phyloP scores from a whole-genome alignment of 768 basidiomycete species.

The Mycena albidolilacea region DNA sequence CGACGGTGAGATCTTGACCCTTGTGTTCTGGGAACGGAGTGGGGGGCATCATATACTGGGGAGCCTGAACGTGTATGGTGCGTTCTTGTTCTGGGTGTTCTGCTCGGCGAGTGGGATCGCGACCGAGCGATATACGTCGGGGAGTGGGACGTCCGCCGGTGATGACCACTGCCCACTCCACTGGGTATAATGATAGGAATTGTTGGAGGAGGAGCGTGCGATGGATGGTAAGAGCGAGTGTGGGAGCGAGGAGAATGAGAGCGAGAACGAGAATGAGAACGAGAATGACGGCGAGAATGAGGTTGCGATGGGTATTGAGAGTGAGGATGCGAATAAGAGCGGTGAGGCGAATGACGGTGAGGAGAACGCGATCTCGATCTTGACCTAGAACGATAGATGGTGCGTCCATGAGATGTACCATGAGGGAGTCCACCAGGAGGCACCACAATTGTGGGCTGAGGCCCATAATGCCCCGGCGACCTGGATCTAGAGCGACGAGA shows the following conservation, averaged over 20 bases:
- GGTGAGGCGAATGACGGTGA: background rate
- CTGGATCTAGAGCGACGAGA: conserved; percentile 20
- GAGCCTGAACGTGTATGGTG: background rate
- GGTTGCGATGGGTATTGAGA: background rate
- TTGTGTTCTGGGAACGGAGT: background rate
- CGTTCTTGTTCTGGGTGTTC: conserved; percentile 2
- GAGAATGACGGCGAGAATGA: conserved; percentile 4
- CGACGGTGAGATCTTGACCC: background rate
- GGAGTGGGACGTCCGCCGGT: conserved; percentile 35
- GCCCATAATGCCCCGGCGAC: conserved; percentile 19
- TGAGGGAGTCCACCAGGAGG: background rate
- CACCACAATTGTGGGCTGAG: background rate
- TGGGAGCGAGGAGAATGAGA: conserved; percentile 26
- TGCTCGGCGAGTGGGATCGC: conserved; percentile 43
- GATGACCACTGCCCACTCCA: conserved; percentile 22
- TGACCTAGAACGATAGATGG: background rate
- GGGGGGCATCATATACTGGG: background rate
- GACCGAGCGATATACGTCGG: conserved; percentile 41
- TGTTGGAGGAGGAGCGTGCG: background rate
- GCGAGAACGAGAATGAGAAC: conserved; percentile 23
- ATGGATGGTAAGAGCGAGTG: conserved; percentile 14
- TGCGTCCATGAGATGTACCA: background rate
- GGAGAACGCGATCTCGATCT: background rate
- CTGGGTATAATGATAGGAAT: conserved; percentile 7
- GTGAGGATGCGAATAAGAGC: background rate